These are phyloP conservation scores for Fusarium sublunatum DNA, from an alignment of 2,329 filamentous ascomycete genomes.

Conservation along the genomic window DNA sequence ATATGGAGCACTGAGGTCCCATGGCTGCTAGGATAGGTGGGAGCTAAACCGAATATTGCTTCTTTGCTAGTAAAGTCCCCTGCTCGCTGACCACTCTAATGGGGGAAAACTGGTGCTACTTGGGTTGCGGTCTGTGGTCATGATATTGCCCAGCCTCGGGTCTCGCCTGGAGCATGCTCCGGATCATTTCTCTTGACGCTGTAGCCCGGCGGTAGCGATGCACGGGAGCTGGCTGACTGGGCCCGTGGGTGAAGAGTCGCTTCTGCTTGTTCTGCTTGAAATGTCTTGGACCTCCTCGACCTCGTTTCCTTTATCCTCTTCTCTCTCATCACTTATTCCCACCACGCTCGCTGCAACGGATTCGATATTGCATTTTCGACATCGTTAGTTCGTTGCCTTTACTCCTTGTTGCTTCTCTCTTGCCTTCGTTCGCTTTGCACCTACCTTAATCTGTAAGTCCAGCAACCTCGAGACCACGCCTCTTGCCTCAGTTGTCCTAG, in stretches of 20 bases:
- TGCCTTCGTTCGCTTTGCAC: not conserved
- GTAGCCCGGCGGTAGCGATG: constrained; percentile 15
- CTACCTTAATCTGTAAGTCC: constrained; percentile 28
- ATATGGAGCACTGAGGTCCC: constrained; percentile 33
- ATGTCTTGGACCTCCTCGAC: constrained; percentile 24
- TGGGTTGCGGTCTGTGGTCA: constrained; percentile 26
- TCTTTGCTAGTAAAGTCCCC: constrained; percentile 27
- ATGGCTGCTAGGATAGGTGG: constrained; percentile 27
- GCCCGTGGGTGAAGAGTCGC: not conserved
- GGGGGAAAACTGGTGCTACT: constrained; percentile 28
- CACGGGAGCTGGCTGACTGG: constrained; percentile 11
- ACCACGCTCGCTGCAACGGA: constrained; percentile 31
- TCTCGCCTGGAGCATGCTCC: constrained; percentile 36
- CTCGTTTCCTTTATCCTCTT: constrained; percentile 27
- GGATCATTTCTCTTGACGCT: constrained; percentile 43
- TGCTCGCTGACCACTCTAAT: constrained; percentile 21
- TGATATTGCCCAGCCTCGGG: constrained; percentile 46
- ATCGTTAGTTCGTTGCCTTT: constrained; percentile 15
- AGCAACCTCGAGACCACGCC: constrained; percentile 4
- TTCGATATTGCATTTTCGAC: constrained; percentile 20
- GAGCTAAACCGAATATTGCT: constrained; percentile 43
- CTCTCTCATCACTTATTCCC: constrained; percentile 25
- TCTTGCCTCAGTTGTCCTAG: constrained; percentile 29
- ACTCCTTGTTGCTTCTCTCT: constrained; percentile 13
- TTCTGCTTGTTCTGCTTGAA: constrained; percentile 17